Base-by-base conservation (phyloP, 2,329 filamentous ascomycete species). In the Colletotrichum horii region DNA sequence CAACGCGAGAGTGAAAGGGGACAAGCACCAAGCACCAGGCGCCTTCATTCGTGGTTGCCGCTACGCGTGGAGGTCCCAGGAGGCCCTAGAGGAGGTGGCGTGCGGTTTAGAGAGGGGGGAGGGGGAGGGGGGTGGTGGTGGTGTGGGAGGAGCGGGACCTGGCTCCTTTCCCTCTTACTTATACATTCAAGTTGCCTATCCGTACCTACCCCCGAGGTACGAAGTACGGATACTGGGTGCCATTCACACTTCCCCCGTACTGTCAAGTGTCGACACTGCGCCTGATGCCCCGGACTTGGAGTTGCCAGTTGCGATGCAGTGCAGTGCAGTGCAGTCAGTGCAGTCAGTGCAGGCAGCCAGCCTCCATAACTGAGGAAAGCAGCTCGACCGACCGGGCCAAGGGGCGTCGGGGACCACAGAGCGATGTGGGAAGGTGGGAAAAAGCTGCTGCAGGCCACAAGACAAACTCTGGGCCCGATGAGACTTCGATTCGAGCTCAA, bases 1-100 rank as follows among this genome's bases (percentile, higher is more conserved):
- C 62, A 48, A 67, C 69, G 73, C 73, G 62, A 75, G 69, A 48
- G 69, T 67, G 73, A 43, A 75, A 75, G 26, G 72, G 69, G 69
- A 34, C 73, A 75, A 75, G 73, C 73, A 75, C 69, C 69, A 72
- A 43, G 38, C 38, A 48, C 19, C 19, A 48, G 43, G 24, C 72
- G 36, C 72, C 72, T 71, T 62, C 61, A 66, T 75, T 75, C 61
- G 72, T 55, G 60, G 34, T 75, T 75, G 62, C 52, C 62, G 73
- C 69, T 71, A 72, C 34, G 43, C 67, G 71, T 52, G 34, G 66
- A 62, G 67, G 66, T n/a, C 38, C 38, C 38, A 69, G 64, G 43
- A 70, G 26, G 43, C 22, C 22, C 22, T 56, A 14, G 36, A 58
- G 67, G 67, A 61, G 67, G 67, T 70, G 67, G 67, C 67, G 67